Base-by-base conservation (phyloP, 805 yeast species). In the Hanseniaspora lindneri region DNA sequence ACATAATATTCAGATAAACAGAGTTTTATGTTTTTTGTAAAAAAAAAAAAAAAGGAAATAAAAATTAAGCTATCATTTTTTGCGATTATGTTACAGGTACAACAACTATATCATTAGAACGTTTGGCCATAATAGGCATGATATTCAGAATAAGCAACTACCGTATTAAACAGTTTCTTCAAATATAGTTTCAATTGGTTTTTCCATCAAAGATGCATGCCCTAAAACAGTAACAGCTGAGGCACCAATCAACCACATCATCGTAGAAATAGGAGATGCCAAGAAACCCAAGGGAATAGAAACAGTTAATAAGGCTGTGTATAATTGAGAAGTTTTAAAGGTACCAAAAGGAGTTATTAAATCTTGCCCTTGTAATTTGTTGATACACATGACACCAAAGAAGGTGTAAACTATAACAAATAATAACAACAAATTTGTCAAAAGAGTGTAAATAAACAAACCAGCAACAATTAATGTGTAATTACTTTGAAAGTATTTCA, bases 111-210 rank as follows among this genome's bases (percentile, higher is more conserved):
- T 33, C 4, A 16, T 27, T 9, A 13, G 11, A 9, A 27, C 13
- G 30, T 13, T 13, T 9, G 9, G 30, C 30, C 13, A 27, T 27
- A 13, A 27, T 27, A 27, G 11, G 30, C n/a, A 27, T 27, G n/a
- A n/a, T n/a, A n/a, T n/a, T 14, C 17, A 14, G n/a, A 30, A 10
- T 17, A 30, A n/a, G 17, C 19, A 33, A 16, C 19, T 33, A 16
- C 8, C 19, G 7, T 33, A 6, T 29, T 43, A 49, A 21, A 49
- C 52, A 51, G 82, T 85, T 62, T 86, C 96, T 60, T 87, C 92
- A 61, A 89, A 92, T 17, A 89, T 88, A 33, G 89, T 79, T 68
- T 92, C 97, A 52, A 88, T 80, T 19, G 98, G 98, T 67, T 89
- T 92, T 61, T 92, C 97, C 76, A 92, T 72, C 54, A 89, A 70